Evolutionary conservation across 352 stramenopile genomes (phyloP).

Genomic region (Blastocystis sp.): DNA sequence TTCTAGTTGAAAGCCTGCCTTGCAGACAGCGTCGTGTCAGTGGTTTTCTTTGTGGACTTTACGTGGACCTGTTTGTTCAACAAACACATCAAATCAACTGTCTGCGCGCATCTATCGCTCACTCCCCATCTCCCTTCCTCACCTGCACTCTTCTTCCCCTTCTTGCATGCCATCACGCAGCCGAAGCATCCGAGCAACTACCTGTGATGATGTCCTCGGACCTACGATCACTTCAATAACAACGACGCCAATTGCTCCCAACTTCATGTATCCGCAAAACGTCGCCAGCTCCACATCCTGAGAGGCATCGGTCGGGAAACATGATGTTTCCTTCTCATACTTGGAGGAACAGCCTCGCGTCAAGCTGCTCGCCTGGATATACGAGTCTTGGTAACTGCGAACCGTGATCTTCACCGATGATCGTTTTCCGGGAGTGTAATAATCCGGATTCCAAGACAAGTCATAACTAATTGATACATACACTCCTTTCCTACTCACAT

Average conservation of each 20-base stretch:
- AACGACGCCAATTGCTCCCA: conserved; percentile 12
- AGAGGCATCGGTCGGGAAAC: background rate
- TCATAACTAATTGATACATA: conserved; percentile 4
- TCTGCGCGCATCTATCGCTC: background rate
- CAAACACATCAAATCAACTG: background rate
- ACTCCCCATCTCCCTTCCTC: background rate
- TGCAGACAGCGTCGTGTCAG: too few species aligned
- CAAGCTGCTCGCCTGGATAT: background rate
- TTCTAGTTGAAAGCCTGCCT: too few species aligned
- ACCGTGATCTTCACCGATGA: background rate
- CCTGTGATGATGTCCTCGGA: background rate
- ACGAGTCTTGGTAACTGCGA: conserved; percentile 16
- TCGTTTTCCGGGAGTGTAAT: background rate
- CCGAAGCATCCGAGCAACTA: background rate
- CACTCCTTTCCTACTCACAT: background rate
- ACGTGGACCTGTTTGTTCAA: background rate
- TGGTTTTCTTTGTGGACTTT: background rate
- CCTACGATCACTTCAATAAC: background rate
- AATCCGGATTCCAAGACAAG: background rate
- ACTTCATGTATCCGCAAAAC: conserved; percentile 23
- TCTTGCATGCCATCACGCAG: background rate
- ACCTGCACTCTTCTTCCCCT: conserved; percentile 6
- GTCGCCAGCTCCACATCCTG: background rate
- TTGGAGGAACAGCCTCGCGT: background rate
- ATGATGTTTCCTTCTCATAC: background rate